A percentile compares a stretch with the other conserved stretches of the same genome.
Conservation (phyloP, 2,329 filamentous ascomycete species). For the Stagonosporopsis tanaceti region DNA sequence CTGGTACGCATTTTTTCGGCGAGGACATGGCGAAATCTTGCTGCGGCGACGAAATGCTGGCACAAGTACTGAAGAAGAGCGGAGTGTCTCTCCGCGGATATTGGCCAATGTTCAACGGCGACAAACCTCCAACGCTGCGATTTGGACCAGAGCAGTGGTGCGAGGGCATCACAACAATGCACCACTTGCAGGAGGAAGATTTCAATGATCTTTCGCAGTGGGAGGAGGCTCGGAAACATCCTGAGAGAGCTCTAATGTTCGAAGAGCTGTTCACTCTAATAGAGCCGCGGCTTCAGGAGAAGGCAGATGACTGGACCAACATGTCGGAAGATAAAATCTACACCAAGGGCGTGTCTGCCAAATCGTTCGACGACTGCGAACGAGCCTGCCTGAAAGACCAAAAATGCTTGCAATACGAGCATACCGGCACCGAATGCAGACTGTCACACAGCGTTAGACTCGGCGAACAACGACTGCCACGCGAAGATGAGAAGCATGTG, state of each 20-base stretch:
- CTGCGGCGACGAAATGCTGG: slow-evolving; percentile 51
- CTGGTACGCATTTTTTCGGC: slow-evolving; percentile 49
- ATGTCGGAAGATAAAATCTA: slow-evolving; percentile 40
- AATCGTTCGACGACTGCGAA: slow-evolving; percentile 41
- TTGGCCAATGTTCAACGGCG: slow-evolving; percentile 58
- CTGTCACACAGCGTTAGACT: slow-evolving; percentile 40
- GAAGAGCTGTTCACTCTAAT: slow-evolving; percentile 45
- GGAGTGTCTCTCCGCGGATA: slow-evolving; percentile 48
- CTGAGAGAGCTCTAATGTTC: slow-evolving; percentile 41
- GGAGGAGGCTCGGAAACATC: slow-evolving; percentile 35
- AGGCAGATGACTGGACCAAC: slow-evolving; percentile 45
- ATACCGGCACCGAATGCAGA: slow-evolving; percentile 40
- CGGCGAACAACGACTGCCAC: slow-evolving; percentile 34
- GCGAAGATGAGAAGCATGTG: slow-evolving; percentile 32
- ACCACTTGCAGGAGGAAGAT: slow-evolving; percentile 44
- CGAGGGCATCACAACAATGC: slow-evolving; percentile 52
- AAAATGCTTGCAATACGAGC: slow-evolving; percentile 45
- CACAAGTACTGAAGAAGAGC: slow-evolving; percentile 48
- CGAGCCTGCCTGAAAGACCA: slow-evolving; percentile 39
- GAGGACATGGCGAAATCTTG: slow-evolving; percentile 44
- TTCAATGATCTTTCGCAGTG: slow-evolving; percentile 38
- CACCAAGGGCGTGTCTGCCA: slow-evolving; percentile 27
- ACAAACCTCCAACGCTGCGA: slow-evolving; percentile 49
- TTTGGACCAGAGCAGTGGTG: slow-evolving; percentile 55
- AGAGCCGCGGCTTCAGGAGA: slow-evolving; percentile 35